A percentile compares a stretch with the other conserved stretches of the same genome.
These are phyloP conservation scores for Panus rudis DNA, from an alignment of 768 basidiomycete genomes.

Conservation along the genomic window DNA sequence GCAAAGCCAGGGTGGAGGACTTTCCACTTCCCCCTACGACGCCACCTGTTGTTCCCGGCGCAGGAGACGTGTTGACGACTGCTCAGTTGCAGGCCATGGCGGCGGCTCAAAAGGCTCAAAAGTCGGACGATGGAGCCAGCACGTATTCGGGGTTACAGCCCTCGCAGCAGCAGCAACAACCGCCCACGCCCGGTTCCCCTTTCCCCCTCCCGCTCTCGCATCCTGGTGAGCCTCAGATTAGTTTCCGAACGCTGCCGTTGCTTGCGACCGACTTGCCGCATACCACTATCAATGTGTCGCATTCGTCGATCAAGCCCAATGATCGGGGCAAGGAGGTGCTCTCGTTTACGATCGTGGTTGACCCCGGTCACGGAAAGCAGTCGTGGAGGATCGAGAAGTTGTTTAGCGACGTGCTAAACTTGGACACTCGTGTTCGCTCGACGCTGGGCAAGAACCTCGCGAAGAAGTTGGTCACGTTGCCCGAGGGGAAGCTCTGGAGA, in stretches of 20 bases:
- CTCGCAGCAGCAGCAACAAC: neutral
- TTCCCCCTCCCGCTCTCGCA: slow-evolving; percentile 7
- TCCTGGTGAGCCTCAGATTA: slow-evolving; percentile 17
- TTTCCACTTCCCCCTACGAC: slow-evolving; percentile 42
- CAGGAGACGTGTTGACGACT: slow-evolving; percentile 14
- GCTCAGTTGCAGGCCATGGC: slow-evolving; percentile 6
- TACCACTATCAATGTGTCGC: slow-evolving; percentile 64
- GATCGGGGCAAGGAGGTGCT: slow-evolving; percentile 89
- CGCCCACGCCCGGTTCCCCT: neutral
- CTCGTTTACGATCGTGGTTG: slow-evolving; percentile 76
- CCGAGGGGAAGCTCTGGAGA: slow-evolving; percentile 92
- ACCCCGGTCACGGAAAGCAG: slow-evolving; percentile 64
- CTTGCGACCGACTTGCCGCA: slow-evolving; percentile 64
- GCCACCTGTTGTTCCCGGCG: slow-evolving; percentile 9
- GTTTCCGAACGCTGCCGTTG: slow-evolving; percentile 69
- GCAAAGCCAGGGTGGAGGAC: slow-evolving; percentile 37
- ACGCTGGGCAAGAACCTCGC: slow-evolving; percentile 52
- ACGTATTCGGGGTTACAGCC: neutral
- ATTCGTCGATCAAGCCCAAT: slow-evolving; percentile 82
- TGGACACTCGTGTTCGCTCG: slow-evolving; percentile 72
- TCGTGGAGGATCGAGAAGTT: slow-evolving; percentile 86
- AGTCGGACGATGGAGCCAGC: neutral
- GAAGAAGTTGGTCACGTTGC: slow-evolving; percentile 75
- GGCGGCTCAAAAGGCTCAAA: slow-evolving; percentile 3
- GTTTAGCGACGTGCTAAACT: slow-evolving; percentile 84